Evolutionary conservation across 148 eudicot genomes (phyloP), one percentile per base, ranked within the genome.

Genomic region (Camellia japonica): DNA sequence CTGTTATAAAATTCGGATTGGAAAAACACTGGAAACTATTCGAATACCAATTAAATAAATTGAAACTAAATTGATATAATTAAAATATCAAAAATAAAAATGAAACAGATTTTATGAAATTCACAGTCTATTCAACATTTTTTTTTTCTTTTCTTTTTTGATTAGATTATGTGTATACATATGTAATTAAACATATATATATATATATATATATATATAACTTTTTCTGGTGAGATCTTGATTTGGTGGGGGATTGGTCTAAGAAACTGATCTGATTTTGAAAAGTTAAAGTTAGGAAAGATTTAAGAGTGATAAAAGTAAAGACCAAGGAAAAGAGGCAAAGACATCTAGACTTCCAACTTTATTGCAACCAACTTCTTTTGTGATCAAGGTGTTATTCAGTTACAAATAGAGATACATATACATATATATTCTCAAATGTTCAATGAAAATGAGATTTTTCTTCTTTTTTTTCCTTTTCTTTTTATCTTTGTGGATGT

Each of bases 381-480:
- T 73, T 73, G 76, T 73, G 43, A 73, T 73, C 76, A 73, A 73
- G 62, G 76, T 73, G 76, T 73, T 73, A 73, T 54, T 73, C 61
- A 73, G 76, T 54, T 73, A 6, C 23, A 23, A 49, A 77, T 23
- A 49, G 64, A 67, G 47, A 47, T 30, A 30, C 38, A 30, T 30
- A 30, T 30, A 30, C 38, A 30, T 30, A 73, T 73, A 30, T 14
- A 63, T 51, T 64, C 71, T 47, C 23, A 51, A 20, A 13, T 42
- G 15, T 49, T 30, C 59, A 23, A 49, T 64, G 43, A 23, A 64
- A 23, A 47, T 9, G 7, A 4, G n/a, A 41, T 19, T 75, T 9
- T 18, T 61, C 4, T 5, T 15, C 6, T 15, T 7, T 23, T 7
- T 15, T 20, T 73, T 42, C 20, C 7, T 56, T 73, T 13, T 4